Conservation (phyloP, 176 grass and related monocot species). For the Musa beccarii region DNA sequence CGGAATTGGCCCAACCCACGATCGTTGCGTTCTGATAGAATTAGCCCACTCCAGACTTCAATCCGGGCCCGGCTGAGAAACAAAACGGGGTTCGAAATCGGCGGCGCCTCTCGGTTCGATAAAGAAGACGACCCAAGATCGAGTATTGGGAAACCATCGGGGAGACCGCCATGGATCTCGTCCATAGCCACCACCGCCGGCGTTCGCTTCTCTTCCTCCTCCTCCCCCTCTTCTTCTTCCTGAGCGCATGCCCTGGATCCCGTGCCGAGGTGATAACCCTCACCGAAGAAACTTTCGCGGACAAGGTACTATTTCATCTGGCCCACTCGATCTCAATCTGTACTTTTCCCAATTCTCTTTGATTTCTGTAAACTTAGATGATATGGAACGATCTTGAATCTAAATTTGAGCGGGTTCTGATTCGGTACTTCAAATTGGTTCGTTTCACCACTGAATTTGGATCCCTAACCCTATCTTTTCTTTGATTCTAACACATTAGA, state of each 20-base stretch:
- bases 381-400: too few species aligned
- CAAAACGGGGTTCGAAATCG: not conserved
- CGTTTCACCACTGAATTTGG: too few species aligned
- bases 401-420: too few species aligned
- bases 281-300: constrained; percentile 76
- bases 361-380: too few species aligned
- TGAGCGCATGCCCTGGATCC: constrained; percentile 10
- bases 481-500: too few species aligned
- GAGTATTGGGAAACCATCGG: not conserved
- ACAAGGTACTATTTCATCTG: constrained; percentile 42
- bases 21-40: too few species aligned
- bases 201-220: constrained; percentile 14
- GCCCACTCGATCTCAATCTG: not conserved
- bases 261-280: constrained; percentile 74
- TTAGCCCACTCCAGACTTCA: too few species aligned
- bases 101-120: not conserved
- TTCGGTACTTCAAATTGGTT: too few species aligned
- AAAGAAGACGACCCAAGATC: not conserved
- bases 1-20: too few species aligned
- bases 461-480: too few species aligned
- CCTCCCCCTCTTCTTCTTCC: constrained; percentile 6
- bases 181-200: constrained; percentile 16
- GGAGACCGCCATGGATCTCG: constrained; percentile 47
- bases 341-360: not conserved
- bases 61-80: not conserved